These are phyloP conservation scores for Aspergillus aculeatinus DNA, from an alignment of 2,329 filamentous ascomycete species.

Conservation along the genomic window DNA sequence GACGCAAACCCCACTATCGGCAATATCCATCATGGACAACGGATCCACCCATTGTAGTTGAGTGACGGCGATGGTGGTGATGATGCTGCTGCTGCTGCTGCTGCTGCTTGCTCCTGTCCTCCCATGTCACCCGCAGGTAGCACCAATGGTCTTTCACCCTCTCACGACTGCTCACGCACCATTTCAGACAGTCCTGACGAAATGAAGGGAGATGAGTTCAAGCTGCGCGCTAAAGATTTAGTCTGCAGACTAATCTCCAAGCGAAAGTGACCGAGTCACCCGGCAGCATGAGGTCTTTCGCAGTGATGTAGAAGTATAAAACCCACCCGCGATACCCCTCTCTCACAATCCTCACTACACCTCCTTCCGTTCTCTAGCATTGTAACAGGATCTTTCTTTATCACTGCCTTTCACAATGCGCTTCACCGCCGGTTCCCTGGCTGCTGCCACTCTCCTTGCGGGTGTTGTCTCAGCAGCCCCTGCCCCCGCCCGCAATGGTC, in stretches of 20 bases:
- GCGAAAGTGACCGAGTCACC: background rate
- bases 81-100: too few relatives aligned
- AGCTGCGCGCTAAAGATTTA: background rate
- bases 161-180: background rate
- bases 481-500: background rate
- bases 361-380: background rate
- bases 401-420: background rate
- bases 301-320: background rate
- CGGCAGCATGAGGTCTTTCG: background rate
- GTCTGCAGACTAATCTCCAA: background rate
- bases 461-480: background rate
- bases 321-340: background rate
- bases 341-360: background rate
- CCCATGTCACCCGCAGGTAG: background rate
- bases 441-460: slow-evolving; percentile 1
- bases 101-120: background rate
- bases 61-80: background rate
- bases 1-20: slow-evolving; percentile 6
- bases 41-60: background rate
- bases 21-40: slow-evolving; percentile 1
- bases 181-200: background rate
- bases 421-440: background rate
- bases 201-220: background rate
- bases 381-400: background rate
- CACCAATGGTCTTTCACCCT: background rate